Evolutionary conservation across 345 rosid species (phyloP), one percentile per base, ranked within the genome.

Genomic region (Moricandia arvensis): DNA sequence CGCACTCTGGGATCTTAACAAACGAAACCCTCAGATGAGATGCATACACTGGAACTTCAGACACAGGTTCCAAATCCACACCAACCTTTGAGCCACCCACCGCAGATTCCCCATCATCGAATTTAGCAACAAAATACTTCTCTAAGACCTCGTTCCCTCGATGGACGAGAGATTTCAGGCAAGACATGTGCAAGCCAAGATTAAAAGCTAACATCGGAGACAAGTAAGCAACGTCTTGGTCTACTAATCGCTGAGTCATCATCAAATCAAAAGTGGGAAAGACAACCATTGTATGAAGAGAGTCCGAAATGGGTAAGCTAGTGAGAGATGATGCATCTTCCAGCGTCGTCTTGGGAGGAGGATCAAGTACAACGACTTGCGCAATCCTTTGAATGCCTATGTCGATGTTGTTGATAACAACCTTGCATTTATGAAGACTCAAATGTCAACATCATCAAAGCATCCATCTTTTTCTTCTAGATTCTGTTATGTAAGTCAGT

Each of bases 141-240:
- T 72, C 86, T 49, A 95, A 81, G 41, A 82, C 67, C 51, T 74
- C 92, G 38, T 84, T 80, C 59, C 97, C 97, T 68, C 31, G 83
- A 74, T 71, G 80, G 24, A 92, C 90, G 4, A 88, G 85, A 11
- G 87, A 84, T 64, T 85, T 89, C 61, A 90, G 79, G 82, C 97
- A 92, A 1, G 94, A 88, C 45, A 83, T 38, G 49, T 92, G 96
- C 82, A 95, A 74, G 77, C 86, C 82, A 17, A 95, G 86, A 83
- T 95, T 95, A 84, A 95, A 95, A n/a, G 95, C 96, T 61, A 95
- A 79, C 10, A 86, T 73, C 6, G 97, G 96, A n/a, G 97, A 90
- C 69, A 95, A 59, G 77, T 88, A 92, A 35, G 96, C 97, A 61
- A 87, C 87, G 58, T 87, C 90, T 34, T 5, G 64, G 35, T 85